Base-by-base conservation (phyloP, 495 filamentous ascomycete species). In the Aspergillus conjunctus region DNA sequence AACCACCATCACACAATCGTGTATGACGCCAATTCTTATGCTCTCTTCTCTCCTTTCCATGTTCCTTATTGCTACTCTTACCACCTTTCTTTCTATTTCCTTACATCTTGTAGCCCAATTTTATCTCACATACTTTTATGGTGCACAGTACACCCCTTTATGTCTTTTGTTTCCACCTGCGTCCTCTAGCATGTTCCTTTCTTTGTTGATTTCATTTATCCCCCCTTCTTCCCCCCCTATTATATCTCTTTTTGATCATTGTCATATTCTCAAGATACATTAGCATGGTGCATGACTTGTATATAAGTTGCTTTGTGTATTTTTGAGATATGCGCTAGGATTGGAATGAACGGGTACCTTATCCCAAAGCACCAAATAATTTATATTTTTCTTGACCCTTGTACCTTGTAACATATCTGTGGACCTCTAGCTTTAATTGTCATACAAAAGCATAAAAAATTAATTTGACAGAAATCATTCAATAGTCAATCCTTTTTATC, bases 31-130 rank as follows among this genome's bases (percentile, higher is more conserved):
- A 26, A 26, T 63, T 43, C 31, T 54, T 55, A 18, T 53, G 31
- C 63, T 51, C 53, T 66, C 44, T 46, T 59, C 20, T 56, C 33
- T 51, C 39, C 59, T 54, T 31, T 62, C 50, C 8, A 31, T 51
- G 34, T 54, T 49, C 6, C 15, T 17, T 18, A 21, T 26, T 26
- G 26, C 37, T 48, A 43, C 51, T 33, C 34, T 51, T 37, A 37
- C 43, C 46, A 51, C 45, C 50, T 49, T 49, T 32, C 14, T 58
- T 59, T 51, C 9, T 54, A 20, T 33, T 43, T 37, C 34, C 20
- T 32, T 26, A 41, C 21, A 54, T 51, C 49, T 37, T 37, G 44
- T 37, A 21, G 14, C 15, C 20, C 33, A 9, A 37, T 12, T 50
- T 21, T 26, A 26, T 26, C 26, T 26, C n/a, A 37, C 45, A 50